Base-by-base conservation (phyloP, 1,139 yeast genomes). In the Saccharomyces pastorianus region DNA sequence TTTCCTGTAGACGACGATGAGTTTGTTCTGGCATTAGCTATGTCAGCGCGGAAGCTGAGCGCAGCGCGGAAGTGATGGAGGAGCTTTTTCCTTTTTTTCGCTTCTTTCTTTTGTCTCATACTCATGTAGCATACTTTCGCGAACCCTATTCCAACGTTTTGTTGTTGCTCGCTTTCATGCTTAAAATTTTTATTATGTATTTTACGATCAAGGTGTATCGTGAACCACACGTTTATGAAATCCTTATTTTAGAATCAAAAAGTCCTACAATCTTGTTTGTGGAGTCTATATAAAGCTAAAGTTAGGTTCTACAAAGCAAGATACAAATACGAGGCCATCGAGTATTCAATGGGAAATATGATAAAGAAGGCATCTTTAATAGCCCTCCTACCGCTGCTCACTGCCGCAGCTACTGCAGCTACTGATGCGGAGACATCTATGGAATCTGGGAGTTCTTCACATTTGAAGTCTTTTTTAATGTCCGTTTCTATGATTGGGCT, bases 401-500 rank as follows among this genome's bases (percentile, higher is more conserved):
- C 50, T 7, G 46, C 49, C 14, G 55, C 55, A 0, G 25, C 54
- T 7, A 55, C 59, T 17, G 50, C 58, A n/a, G 42, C 49, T 9
- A 25, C 58, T n/a, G 34, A 27, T 14, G 13, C 50, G 13, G 49
- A 34, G n/a, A 41, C 17, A 11, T 25, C 46, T 9, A 34, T 8
- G 11, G 17, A 48, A 13, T 56, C 49, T 9, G 53, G 48, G 11
- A 50, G 55, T 41, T 51, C 50, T 8, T 51, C 60, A 14, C 60
- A 62, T 14, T 26, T 51, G 58, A 53, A 58, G n/a, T 81, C 88
- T 8, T 82, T 85, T 61, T 58, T 83, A 53, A 79, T 85, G 84
- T 79, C 91, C 1, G 71, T 82, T 17, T 82, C 90, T 4, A 93
- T 93, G 99, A 93, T 93, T 66, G 74, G 88, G 47, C 88, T 90